Percentiles rank a stretch among this genome's conserved stretches.
Evolutionary conservation across 495 filamentous ascomycete genomes (phyloP).

Genomic region (Letharia lupina): DNA sequence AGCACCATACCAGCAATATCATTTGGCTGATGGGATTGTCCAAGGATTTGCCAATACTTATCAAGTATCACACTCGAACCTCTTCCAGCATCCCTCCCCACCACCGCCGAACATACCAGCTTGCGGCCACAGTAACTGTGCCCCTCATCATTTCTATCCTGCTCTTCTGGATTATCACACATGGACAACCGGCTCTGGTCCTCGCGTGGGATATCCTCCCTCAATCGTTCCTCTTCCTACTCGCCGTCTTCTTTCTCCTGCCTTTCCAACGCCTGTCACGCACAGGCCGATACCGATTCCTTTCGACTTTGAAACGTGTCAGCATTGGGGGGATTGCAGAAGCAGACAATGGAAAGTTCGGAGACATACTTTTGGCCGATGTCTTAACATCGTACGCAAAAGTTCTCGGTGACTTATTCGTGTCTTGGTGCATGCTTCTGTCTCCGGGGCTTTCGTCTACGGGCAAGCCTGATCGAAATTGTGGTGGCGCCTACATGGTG

Average conservation of each 20-base stretch:
- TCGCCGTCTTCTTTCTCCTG: slow-evolving; percentile 60
- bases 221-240: slow-evolving; percentile 63
- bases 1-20: neutral
- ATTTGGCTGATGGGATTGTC: slow-evolving; percentile 20
- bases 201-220: slow-evolving; percentile 72
- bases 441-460: slow-evolving; percentile 59
- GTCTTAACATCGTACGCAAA: slow-evolving; percentile 90
- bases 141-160: slow-evolving; percentile 61
- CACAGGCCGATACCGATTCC: slow-evolving; percentile 65
- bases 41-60: slow-evolving; percentile 68
- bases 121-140: slow-evolving; percentile 65
- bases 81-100: slow-evolving; percentile 59
- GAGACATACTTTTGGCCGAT: slow-evolving; percentile 86
- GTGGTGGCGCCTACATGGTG: slow-evolving; percentile 65
- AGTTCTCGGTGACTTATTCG: slow-evolving; percentile 80
- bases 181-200: slow-evolving; percentile 56
- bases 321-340: slow-evolving; percentile 73
- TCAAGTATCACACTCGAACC: slow-evolving; percentile 65
- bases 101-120: slow-evolving; percentile 71
- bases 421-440: slow-evolving; percentile 86
- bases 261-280: slow-evolving; percentile 63
- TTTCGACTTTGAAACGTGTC: slow-evolving; percentile 62
- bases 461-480: slow-evolving; percentile 67
- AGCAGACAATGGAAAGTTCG: slow-evolving; percentile 77
- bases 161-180: slow-evolving; percentile 75